Conservation (phyloP, 2,329 filamentous ascomycete species). For the Incumbomyces lentus region DNA sequence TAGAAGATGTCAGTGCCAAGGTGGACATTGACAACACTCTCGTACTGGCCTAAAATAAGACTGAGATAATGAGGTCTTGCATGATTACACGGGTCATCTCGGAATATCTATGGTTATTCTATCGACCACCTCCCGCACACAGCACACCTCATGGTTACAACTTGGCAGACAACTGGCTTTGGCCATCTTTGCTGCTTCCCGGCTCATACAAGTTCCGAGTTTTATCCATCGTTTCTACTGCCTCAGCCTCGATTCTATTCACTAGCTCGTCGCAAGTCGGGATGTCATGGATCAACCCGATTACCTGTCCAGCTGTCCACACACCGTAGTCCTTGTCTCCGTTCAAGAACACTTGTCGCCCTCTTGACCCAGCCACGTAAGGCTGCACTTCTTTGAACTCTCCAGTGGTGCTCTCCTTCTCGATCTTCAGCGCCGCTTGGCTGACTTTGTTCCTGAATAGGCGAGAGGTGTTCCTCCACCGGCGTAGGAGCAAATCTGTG, state of each 20-base stretch:
- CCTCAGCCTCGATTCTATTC: slow-evolving; percentile 66
- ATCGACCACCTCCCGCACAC: too few species aligned
- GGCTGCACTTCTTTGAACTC: slow-evolving; percentile 84
- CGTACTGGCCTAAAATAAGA: not conserved
- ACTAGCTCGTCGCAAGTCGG: slow-evolving; percentile 52
- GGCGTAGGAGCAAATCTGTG: slow-evolving; percentile 73
- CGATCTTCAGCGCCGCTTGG: slow-evolving; percentile 67
- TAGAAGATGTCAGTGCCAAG: not conserved
- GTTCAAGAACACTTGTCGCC: slow-evolving; percentile 81
- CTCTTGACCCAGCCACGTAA: slow-evolving; percentile 80
- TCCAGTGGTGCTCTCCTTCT: slow-evolving; percentile 69
- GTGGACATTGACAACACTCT: slow-evolving; percentile 3
- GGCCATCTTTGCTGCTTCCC: slow-evolving; percentile 1
- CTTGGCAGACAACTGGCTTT: slow-evolving; percentile 2
- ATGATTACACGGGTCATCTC: too few species aligned
- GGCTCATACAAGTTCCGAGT: slow-evolving; percentile 27
- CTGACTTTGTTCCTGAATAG: slow-evolving; percentile 87
- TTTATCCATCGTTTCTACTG: slow-evolving; percentile 54
- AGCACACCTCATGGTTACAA: not conserved
- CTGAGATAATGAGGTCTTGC: too few species aligned
- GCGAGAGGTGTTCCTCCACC: slow-evolving; percentile 87
- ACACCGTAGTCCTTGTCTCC: slow-evolving; percentile 87
- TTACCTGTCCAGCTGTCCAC: slow-evolving; percentile 95
- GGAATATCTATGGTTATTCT: too few species aligned
- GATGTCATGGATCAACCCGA: slow-evolving; percentile 68